A percentile compares a stretch with the other conserved stretches of the same genome.
These are phyloP conservation scores for Ceriops decandra DNA, from an alignment of 345 rosid genomes.

Conservation along the genomic window DNA sequence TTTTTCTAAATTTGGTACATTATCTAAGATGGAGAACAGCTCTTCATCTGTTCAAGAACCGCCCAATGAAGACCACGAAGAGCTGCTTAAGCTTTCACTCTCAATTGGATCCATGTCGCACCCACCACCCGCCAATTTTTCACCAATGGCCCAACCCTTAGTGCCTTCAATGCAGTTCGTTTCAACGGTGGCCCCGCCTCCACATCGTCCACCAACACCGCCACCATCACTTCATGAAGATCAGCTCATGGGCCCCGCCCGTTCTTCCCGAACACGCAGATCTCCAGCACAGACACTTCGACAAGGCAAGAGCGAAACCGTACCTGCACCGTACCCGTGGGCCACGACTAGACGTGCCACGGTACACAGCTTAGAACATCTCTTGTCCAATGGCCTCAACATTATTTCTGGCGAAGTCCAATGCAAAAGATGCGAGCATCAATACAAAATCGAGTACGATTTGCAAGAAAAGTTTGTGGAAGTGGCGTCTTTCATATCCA, in stretches of 20 bases:
- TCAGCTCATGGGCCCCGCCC: constrained; percentile 9
- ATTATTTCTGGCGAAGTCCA: constrained; percentile 25
- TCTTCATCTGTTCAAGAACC: too few relatives aligned
- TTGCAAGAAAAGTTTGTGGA: constrained; percentile 26
- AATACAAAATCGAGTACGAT: constrained; percentile 23
- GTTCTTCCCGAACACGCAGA: constrained; percentile 12
- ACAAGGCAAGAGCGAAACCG: constrained; percentile 19
- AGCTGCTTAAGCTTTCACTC: constrained; percentile 7
- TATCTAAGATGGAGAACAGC: too few relatives aligned
- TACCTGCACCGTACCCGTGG: constrained; percentile 29
- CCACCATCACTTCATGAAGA: neutral
- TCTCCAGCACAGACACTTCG: constrained; percentile 10
- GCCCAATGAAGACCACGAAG: constrained; percentile 6
- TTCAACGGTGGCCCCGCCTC: neutral
- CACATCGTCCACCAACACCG: constrained; percentile 2
- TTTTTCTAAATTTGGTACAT: too few relatives aligned
- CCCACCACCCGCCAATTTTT: neutral
- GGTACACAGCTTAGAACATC: constrained; percentile 23
- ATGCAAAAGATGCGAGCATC: constrained; percentile 27
- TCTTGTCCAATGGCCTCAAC: constrained; percentile 12
- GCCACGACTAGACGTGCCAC: constrained; percentile 26
- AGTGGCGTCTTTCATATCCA: constrained; percentile 17
- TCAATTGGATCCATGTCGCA: constrained; percentile 5
- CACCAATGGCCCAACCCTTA: constrained; percentile 1
- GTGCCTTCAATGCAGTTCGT: neutral